Percentiles rank a stretch among this genome's conserved stretches.
Conservation (phyloP, 495 filamentous ascomycete genomes). For the Aspergillus funiculosus region DNA sequence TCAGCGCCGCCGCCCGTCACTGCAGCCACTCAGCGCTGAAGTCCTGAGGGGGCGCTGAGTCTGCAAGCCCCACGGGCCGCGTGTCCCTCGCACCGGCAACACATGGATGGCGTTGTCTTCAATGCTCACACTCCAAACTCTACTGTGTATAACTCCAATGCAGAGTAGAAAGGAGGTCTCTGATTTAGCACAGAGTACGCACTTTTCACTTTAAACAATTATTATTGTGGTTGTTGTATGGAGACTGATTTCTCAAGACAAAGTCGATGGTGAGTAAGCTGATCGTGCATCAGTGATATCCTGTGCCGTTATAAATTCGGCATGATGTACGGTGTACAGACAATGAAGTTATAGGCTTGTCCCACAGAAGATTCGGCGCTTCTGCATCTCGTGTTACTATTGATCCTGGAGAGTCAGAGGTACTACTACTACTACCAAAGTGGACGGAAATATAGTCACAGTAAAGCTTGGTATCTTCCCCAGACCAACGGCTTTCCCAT, state of each 20-base stretch:
- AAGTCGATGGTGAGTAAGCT: too few species aligned
- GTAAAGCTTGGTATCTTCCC: too few species aligned
- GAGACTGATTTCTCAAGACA: too few species aligned
- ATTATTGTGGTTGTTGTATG: not conserved
- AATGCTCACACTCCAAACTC: not conserved
- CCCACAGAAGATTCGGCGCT: constrained; percentile 1
- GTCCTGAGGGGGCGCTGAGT: not conserved
- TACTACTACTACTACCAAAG: constrained; percentile 1
- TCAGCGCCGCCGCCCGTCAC: constrained; percentile 17
- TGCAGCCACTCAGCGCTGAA: constrained; percentile 13
- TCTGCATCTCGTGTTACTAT: constrained; percentile 3
- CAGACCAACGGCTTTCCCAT: too few species aligned
- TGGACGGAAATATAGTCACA: too few species aligned
- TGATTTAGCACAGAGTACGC: too few species aligned
- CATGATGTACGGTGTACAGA: too few species aligned
- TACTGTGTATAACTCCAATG: not conserved
- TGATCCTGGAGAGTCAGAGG: not conserved
- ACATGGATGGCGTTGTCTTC: constrained; percentile 10
- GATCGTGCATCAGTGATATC: too few species aligned
- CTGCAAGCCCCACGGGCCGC: constrained; percentile 24
- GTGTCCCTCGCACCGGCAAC: constrained; percentile 17
- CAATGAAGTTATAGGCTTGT: constrained; percentile 5
- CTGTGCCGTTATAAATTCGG: too few species aligned
- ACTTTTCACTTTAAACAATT: too few species aligned
- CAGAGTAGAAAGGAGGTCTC: too few species aligned